Evolutionary conservation across 1,284 basidiomycete genomes (phyloP).

Genomic region (Heterobasidion parviporum): DNA sequence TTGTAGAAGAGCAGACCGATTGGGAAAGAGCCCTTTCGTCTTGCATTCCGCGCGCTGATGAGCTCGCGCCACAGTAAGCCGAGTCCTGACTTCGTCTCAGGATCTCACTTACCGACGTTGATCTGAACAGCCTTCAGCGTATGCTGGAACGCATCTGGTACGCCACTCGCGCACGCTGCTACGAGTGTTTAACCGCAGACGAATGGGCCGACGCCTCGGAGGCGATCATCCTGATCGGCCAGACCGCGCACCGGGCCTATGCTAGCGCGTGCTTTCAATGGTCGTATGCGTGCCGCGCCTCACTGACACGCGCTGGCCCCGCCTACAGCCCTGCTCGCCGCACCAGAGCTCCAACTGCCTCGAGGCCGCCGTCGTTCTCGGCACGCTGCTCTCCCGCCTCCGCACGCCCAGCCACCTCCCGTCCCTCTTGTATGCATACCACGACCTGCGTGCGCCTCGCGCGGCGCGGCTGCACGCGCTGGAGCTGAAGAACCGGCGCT

Average conservation of each 20-base stretch:
- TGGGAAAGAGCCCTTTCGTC: too few species aligned
- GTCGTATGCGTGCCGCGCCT: neutral
- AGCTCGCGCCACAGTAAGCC: too few species aligned
- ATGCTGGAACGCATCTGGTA: too few species aligned
- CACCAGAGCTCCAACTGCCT: constrained; percentile 25
- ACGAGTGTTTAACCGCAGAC: constrained; percentile 15
- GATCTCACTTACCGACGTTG: too few species aligned
- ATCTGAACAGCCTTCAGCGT: too few species aligned
- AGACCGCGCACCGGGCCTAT: constrained; percentile 45
- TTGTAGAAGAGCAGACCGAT: too few species aligned
- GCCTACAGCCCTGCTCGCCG: too few species aligned
- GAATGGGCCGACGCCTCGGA: neutral
- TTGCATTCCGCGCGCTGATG: too few species aligned
- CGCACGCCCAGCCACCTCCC: constrained; percentile 32
- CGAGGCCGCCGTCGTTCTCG: constrained; percentile 58
- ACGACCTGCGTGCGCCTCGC: constrained; percentile 16
- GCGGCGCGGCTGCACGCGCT: neutral
- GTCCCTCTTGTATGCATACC: constrained; percentile 42
- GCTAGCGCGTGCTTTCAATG: too few species aligned
- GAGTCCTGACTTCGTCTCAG: too few species aligned
- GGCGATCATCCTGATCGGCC: constrained; percentile 29
- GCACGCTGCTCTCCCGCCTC: constrained; percentile 45
- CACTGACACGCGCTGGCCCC: too few species aligned
- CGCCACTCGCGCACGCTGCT: constrained; percentile 24
- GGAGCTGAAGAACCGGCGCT: constrained; percentile 1